Base-by-base conservation (phyloP, 257 asterid species). In the Oldenlandia corymbosa region DNA sequence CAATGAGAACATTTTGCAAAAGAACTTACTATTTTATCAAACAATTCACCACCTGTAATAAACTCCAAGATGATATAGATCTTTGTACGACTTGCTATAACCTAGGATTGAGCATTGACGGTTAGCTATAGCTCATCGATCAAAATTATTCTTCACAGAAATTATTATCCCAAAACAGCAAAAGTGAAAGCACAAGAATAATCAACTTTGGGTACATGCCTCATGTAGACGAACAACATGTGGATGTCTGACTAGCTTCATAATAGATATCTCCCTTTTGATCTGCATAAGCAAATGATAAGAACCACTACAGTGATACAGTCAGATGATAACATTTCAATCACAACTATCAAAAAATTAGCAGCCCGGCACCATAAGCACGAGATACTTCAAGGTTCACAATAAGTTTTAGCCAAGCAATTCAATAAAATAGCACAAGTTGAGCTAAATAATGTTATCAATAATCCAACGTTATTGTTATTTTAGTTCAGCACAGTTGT, bases 21-120 rank as follows among this genome's bases (percentile, higher is more conserved):
- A 67, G 45, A 46, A 80, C 99, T 84, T 75, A 93, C 97, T 58
- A 93, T 93, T 83, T 90, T 93, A 76, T 93, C 99, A 60, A 93
- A 93, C 80, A 93, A 82, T 76, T 93, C 99, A 24, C 99, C 99
- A 64, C 99, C 99, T 18, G 99, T 93, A 72, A 93, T 87, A 75
- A 84, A 93, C 76, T 93, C 99, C 88, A 90, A 76, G 78, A 93
- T 81, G 82, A 93, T 93, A 76, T 93, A 93, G 72, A 93, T 93
- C 85, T 93, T 93, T 9, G 90, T 93, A 55, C 96, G 95, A 78
- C 90, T 87, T 73, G 99, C 99, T 71, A 93, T 84, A 69, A 93
- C 99, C 99, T 93, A 77, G 65, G n/a, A 68, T 34, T 14, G 64
- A 63, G 37, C 31, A 50, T 43, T 61, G 39, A 57, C 36, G 32